Evolutionary conservation across 2,329 filamentous ascomycete genomes (phyloP).

Genomic region (Rugonectria rugulosa): DNA sequence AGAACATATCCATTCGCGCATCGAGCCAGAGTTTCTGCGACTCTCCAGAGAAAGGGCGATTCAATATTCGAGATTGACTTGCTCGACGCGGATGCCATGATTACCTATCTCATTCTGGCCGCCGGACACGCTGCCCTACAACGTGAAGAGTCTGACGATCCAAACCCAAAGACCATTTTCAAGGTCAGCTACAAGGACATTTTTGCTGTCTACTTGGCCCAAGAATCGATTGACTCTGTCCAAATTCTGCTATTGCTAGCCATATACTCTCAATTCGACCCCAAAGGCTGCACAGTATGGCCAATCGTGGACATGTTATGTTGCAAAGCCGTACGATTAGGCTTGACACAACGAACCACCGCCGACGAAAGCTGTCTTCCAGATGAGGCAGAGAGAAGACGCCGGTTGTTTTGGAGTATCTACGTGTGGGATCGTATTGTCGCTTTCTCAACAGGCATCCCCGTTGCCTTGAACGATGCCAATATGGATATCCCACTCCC

Average conservation of each 20-base stretch:
- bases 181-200: conserved; percentile 46
- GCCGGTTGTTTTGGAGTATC: conserved; percentile 52
- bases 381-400: conserved; percentile 39
- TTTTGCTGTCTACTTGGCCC: conserved; percentile 45
- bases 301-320: conserved; percentile 46
- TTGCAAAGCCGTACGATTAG: conserved; percentile 45
- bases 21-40: conserved; percentile 38
- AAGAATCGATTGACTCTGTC: conserved; percentile 43
- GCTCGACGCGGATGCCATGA: conserved; percentile 27
- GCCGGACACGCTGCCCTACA: conserved; percentile 51
- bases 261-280: conserved; percentile 51
- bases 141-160: conserved; percentile 45
- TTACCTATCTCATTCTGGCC: conserved; percentile 51
- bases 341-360: conserved; percentile 40
- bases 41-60: conserved; percentile 39
- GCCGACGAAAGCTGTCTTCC: conserved; percentile 29
- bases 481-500: conserved; percentile 49
- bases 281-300: conserved; percentile 44
- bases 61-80: conserved; percentile 30
- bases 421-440: conserved; percentile 53
- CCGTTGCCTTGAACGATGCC: conserved; percentile 45
- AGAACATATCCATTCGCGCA: conserved; percentile 52
- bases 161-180: conserved; percentile 38
- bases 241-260: conserved; percentile 49
- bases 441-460: conserved; percentile 47